phyloP scores from a whole-genome alignment of 352 stramenopile species.

The Pythium graminicola region DNA sequence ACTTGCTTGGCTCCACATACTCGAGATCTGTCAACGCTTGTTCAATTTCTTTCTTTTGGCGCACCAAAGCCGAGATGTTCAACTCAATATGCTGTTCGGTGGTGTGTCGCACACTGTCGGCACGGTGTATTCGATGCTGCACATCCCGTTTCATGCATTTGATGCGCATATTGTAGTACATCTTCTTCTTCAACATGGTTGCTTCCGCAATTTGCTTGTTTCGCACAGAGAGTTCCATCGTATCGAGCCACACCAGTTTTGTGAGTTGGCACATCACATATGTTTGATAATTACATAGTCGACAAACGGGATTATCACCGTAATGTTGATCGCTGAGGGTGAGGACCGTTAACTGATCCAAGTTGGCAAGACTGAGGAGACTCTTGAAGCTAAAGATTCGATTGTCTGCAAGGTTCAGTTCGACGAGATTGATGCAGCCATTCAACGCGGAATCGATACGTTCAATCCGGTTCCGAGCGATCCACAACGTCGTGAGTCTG shows the following conservation, averaged over 20 bases:
- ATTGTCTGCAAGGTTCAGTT: constrained; percentile 88
- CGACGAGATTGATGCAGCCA: constrained; percentile 39
- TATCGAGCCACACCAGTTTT: constrained; percentile 60
- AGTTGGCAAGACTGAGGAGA: constrained; percentile 59
- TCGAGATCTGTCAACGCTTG: constrained; percentile 23
- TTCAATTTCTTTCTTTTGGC: constrained; percentile 69
- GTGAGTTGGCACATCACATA: constrained; percentile 87
- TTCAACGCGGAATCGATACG: constrained; percentile 62
- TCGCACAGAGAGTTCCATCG: constrained; percentile 58
- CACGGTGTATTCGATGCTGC: constrained; percentile 41
- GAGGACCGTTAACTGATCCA: constrained; percentile 58
- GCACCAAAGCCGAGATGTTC: constrained; percentile 35
- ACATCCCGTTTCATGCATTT: constrained; percentile 85
- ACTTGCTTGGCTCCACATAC: background rate
- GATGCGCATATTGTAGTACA: constrained; percentile 95
- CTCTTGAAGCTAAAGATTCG: constrained; percentile 82
- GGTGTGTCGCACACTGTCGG: constrained; percentile 36
- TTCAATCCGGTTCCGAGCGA: constrained; percentile 66
- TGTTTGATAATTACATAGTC: constrained; percentile 91
- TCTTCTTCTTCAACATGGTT: constrained; percentile 93
- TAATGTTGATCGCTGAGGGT: constrained; percentile 85
- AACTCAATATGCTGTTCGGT: constrained; percentile 45
- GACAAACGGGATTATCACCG: constrained; percentile 86
- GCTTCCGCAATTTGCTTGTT: constrained; percentile 86
- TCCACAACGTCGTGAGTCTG: constrained; percentile 63